Evolutionary conservation across 176 grass and related monocot species (phyloP).

Genomic region (Echinochloa phyllopogon): DNA sequence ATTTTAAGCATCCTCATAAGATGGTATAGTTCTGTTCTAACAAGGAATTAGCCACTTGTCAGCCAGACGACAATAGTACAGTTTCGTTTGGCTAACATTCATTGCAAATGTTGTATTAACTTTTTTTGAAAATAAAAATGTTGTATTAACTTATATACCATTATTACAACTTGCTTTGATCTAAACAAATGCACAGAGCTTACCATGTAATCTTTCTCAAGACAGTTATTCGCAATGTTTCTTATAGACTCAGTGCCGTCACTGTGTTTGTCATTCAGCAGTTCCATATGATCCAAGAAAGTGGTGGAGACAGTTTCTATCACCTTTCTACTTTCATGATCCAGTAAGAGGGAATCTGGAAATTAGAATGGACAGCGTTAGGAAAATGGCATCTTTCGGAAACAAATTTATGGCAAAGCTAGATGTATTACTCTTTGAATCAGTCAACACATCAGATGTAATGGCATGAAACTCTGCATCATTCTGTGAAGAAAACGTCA

Average conservation of each 20-base stretch:
- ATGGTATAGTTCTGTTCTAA: neutral
- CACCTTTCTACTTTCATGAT: constrained; percentile 47
- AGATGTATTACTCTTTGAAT: constrained; percentile 61
- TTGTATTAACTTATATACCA: neutral
- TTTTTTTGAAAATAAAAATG: too few species aligned
- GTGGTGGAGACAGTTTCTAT: constrained; percentile 37
- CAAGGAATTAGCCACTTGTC: neutral
- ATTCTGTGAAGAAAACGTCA: constrained; percentile 48
- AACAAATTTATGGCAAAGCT: constrained; percentile 21
- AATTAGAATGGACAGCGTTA: constrained; percentile 29
- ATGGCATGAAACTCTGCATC: constrained; percentile 50
- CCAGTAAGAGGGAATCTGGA: constrained; percentile 58
- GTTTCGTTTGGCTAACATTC: neutral
- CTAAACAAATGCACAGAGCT: neutral
- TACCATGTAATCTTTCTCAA: constrained; percentile 74
- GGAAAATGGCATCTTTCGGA: constrained; percentile 5
- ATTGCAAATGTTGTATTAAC: neutral
- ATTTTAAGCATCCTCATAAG: constrained; percentile 25
- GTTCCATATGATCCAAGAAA: constrained; percentile 47
- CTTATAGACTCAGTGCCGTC: constrained; percentile 50
- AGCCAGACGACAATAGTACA: neutral
- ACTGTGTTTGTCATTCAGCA: constrained; percentile 54
- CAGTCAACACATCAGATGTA: constrained; percentile 55
- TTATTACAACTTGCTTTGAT: neutral
- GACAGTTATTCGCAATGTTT: constrained; percentile 45